These are phyloP conservation scores for Colletotrichum karsti DNA, from an alignment of 2,329 filamentous ascomycete species.

Conservation along the genomic window DNA sequence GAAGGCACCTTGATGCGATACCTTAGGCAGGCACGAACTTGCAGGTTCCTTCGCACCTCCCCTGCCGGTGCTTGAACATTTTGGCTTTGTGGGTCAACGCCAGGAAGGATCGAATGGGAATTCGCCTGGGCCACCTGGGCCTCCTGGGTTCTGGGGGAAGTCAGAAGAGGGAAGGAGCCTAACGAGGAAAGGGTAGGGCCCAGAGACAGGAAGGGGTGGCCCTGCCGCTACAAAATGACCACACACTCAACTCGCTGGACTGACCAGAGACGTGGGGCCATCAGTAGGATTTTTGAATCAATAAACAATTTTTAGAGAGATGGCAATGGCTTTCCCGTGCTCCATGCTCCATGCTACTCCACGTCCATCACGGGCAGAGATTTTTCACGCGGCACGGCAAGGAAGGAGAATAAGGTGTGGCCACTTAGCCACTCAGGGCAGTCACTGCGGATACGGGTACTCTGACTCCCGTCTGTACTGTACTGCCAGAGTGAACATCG, in stretches of 20 bases:
- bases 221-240: conserved; percentile 17
- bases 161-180: conserved; percentile 12
- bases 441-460: background rate
- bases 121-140: background rate
- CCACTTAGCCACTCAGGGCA: background rate
- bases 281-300: background rate
- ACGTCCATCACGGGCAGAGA: background rate
- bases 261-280: conserved; percentile 7
- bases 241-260: too few species aligned
- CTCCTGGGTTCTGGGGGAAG: conserved; percentile 14
- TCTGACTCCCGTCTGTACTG: background rate
- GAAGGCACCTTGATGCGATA: too few species aligned
- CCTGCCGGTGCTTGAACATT: background rate
- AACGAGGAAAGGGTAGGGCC: background rate
- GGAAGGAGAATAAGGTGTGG: conserved; percentile 4
- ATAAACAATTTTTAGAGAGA: background rate
- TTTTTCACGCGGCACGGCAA: conserved; percentile 3
- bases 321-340: background rate
- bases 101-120: conserved; percentile 13
- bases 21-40: too few species aligned
- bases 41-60: background rate
- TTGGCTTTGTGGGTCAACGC: conserved; percentile 18
- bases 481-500: background rate
- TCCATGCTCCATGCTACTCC: too few species aligned
- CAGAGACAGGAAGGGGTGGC: background rate